Evolutionary conservation across 805 yeast genomes (phyloP), one percentile per base, ranked within the genome.

Genomic region (Debaryomyces castellii): DNA sequence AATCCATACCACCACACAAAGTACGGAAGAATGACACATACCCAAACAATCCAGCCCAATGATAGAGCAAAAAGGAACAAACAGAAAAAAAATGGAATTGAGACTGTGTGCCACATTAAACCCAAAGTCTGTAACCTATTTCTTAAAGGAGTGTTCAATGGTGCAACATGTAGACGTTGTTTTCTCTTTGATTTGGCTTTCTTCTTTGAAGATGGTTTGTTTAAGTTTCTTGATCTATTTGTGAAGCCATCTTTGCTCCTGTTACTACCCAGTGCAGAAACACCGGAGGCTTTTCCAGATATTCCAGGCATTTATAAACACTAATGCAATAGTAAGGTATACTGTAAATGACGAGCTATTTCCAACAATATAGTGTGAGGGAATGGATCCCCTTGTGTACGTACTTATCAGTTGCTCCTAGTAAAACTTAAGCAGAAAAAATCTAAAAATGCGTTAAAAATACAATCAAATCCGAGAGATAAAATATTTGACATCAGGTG

Each of bases 31-130:
- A 85, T 59, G 5, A 86, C 55, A 5, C 82, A 45, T 1, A 88
- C 73, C 96, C 97, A 90, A 36, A 82, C 69, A 0, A 90, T 74
- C 66, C 86, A 71, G 0, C 77, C 77, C 21, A 64, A 49, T 18
- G 67, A 63, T 1, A 80, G 55, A 9, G 81, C 66, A 43, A 63
- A 53, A 36, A 89, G 73, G 52, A 84, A 82, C 3, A 82, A 42
- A 6, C 80, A 68, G 1, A 78, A 63, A 40, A 83, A 74, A 1
- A 77, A 59, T 1, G 95, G 85, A 24, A 88, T 82, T 4, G 87
- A 76, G 14, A 88, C 73, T 1, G 85, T 78, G 63, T 89, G 96
- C 80, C 89, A 78, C 2, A 87, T 73, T 11, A 89, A 79, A 1
- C 82, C 81, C 3, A 84, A 55, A 0, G 92, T 88, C 52, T 89